phyloP scores from a whole-genome alignment of 495 filamentous ascomycete genomes.

The Penicillium ochrochloron region DNA sequence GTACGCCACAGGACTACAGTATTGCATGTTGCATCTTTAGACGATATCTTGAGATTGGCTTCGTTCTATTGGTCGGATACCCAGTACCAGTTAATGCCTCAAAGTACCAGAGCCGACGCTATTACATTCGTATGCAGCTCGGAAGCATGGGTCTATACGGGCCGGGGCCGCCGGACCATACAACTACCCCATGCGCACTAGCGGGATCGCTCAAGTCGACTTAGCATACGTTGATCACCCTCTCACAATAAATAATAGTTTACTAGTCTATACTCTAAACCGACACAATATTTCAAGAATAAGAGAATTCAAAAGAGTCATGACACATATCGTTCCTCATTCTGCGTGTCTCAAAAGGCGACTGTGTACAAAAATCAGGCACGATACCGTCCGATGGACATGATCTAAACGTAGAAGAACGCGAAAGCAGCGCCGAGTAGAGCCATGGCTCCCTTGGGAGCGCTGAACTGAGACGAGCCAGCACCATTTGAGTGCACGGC shows the following conservation, averaged over 20 bases:
- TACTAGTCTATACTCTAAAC: not conserved
- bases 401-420: conserved; percentile 18
- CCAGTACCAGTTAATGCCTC: not conserved
- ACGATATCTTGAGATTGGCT: not conserved
- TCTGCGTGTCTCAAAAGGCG: not conserved
- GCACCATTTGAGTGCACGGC: conserved; percentile 9
- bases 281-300: not conserved
- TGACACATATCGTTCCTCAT: not conserved
- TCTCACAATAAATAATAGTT: not conserved
- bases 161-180: not conserved
- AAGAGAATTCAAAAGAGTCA: not conserved
- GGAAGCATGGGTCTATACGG: not conserved
- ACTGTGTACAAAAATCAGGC: not conserved
- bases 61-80: not conserved
- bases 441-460: conserved; percentile 16
- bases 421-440: conserved; percentile 20
- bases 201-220: not conserved
- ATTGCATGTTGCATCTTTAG: not conserved
- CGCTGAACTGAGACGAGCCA: conserved; percentile 15
- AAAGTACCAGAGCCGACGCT: not conserved
- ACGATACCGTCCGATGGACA: conserved; percentile 5
- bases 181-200: not conserved
- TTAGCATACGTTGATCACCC: not conserved
- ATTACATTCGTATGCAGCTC: not conserved
- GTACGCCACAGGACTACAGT: not conserved